phyloP scores from a whole-genome alignment of 306 rosid species.

The Castanopsis chinensis region DNA sequence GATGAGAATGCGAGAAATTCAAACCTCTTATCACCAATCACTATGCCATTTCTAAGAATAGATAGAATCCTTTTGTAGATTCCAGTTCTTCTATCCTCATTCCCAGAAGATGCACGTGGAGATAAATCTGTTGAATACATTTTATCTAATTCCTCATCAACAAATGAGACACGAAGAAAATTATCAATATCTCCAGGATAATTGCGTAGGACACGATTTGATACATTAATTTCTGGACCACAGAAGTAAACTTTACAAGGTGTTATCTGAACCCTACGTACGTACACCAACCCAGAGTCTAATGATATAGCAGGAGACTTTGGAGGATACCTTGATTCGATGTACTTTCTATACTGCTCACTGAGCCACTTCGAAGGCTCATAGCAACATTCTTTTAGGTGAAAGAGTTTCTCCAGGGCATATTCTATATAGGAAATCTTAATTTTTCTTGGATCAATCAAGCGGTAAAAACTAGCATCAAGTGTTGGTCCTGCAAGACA shows the following conservation, averaged over 20 bases:
- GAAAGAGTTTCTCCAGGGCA: conserved; percentile 58
- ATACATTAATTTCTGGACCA: conserved; percentile 83
- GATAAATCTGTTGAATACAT: conserved; percentile 64
- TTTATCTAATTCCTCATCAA: conserved; percentile 75
- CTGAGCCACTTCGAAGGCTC: conserved; percentile 63
- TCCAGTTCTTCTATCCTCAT: conserved; percentile 44
- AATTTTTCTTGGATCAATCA: conserved; percentile 55
- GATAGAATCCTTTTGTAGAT: conserved; percentile 65
- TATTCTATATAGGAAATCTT: conserved; percentile 34
- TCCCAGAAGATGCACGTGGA: conserved; percentile 37
- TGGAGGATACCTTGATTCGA: conserved; percentile 23
- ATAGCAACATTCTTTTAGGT: conserved; percentile 60
- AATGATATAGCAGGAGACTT: conserved; percentile 49
- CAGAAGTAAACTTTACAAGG: conserved; percentile 61
- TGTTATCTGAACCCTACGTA: conserved; percentile 74
- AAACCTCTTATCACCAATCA: conserved; percentile 68
- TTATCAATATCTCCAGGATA: conserved; percentile 41
- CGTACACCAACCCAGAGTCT: conserved; percentile 67
- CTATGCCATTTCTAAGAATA: conserved; percentile 57
- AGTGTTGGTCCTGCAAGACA: conserved; percentile 69
- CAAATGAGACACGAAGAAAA: conserved; percentile 85
- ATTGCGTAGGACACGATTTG: conserved; percentile 77
- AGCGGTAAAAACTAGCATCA: conserved; percentile 41
- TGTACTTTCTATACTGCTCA: conserved; percentile 49
- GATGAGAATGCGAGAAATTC: conserved; percentile 89